Evolutionary conservation across 1,284 basidiomycete species (phyloP).

Genomic region (Cutaneotrichosporon mucoides): DNA sequence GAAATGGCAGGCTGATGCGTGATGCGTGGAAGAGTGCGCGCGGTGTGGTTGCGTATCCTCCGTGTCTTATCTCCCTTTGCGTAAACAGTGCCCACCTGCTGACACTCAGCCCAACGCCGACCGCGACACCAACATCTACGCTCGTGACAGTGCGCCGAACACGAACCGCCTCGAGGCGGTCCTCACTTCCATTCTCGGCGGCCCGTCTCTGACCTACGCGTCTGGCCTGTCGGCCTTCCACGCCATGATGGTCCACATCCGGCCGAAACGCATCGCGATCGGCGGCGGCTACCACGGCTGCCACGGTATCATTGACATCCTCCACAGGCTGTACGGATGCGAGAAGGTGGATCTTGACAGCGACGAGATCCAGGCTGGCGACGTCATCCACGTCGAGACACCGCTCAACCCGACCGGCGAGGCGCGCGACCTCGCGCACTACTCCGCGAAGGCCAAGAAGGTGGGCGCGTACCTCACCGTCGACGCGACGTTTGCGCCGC

Average conservation of each 20-base stretch:
- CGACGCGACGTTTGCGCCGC: conserved; percentile 86
- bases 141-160: conserved; percentile 24
- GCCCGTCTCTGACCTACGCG: conserved; percentile 63
- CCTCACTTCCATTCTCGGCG: conserved; percentile 38
- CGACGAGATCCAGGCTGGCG: conserved; percentile 65
- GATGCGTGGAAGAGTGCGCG: no score
- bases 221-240: conserved; percentile 69
- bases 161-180: conserved; percentile 23
- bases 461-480: conserved; percentile 67
- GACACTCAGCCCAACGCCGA: conserved; percentile 9
- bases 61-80: no score
- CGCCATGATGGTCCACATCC: conserved; percentile 51
- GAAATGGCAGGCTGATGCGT: no score
- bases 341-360: conserved; percentile 56
- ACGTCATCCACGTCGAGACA: conserved; percentile 81
- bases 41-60: no score
- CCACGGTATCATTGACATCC: conserved; percentile 64
- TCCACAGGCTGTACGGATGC: conserved; percentile 40
- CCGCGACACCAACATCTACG: conserved; percentile 22
- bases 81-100: background rate
- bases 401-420: conserved; percentile 86
- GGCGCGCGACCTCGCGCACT: conserved; percentile 72
- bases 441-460: conserved; percentile 73
- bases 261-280: conserved; percentile 76
- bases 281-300: conserved; percentile 75